Base-by-base conservation (phyloP, 2,329 filamentous ascomycete species). In the Fusarium sp. region DNA sequence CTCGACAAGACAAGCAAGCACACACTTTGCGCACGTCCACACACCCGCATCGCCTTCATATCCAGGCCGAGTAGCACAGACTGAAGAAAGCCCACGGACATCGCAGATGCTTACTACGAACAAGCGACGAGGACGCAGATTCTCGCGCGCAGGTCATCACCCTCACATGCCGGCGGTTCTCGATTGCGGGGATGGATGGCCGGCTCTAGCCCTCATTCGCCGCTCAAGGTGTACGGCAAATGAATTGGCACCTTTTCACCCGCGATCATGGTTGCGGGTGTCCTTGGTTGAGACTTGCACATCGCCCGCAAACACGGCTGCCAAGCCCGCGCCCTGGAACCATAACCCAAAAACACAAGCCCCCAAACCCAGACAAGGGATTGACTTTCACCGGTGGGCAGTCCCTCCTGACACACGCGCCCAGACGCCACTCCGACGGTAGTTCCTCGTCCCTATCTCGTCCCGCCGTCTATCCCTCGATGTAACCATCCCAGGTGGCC, bases 401-500 rank as follows among this genome's bases (percentile, higher is more conserved):
- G 74, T 70, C 69, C 71, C 56, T 77, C 76, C 73, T 78, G 76
- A 78, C 73, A 77, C 76, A 77, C 42, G 68, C 70, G 68, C 72
- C 74, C 63, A 78, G 75, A 66, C 77, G 75, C 75, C 74, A 71
- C 75, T 66, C 67, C 57, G 67, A 76, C 73, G 65, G 74, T 74
- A 75, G 74, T 74, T 71, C 67, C 69, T 78, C 67, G 55, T 73
- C 67, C 42, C 69, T 72, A 58, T 67, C 62, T 64, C 66, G 71
- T 69, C 68, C 64, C 67, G 67, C 66, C 67, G 64, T 46, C 66
- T 68, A 65, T 65, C 76, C 69, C 56, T 75, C 70, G 66, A 78
- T 78, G 76, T 76, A 78, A 78, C 76, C 76, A 71, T 75, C 70
- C 69, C 65, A 76, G 69, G 67, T 66, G 71, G 66, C 58, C 69